These are phyloP conservation scores for Agrocybe chaxingu DNA, from an alignment of 768 basidiomycete species.

Conservation along the genomic window DNA sequence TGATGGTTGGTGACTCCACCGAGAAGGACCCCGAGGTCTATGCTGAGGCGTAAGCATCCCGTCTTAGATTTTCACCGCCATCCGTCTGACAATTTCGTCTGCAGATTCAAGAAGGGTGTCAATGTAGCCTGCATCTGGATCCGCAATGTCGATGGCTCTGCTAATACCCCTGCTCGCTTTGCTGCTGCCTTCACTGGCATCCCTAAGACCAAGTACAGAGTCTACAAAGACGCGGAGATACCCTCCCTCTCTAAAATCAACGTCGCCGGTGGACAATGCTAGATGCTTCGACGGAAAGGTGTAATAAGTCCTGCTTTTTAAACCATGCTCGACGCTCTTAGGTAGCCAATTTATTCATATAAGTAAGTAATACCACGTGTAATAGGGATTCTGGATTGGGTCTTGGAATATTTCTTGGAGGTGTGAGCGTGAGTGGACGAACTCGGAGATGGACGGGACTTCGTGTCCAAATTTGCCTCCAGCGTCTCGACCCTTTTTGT, in stretches of 20 bases:
- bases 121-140: constrained; percentile 43
- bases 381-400: no score
- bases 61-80: not conserved
- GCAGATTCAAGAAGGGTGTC: constrained; percentile 31
- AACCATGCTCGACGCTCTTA: no score
- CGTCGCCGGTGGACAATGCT: constrained; percentile 35
- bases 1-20: constrained; percentile 42
- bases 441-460: no score
- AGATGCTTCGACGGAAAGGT: not conserved
- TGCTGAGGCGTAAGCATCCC: constrained; percentile 30
- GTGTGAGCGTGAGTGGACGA: no score
- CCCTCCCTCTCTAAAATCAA: constrained; percentile 28
- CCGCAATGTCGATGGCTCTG: constrained; percentile 37
- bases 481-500: no score
- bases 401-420: no score
- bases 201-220: constrained; percentile 26
- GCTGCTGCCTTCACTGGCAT: constrained; percentile 32
- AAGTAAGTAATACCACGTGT: no score
- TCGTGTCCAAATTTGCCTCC: no score
- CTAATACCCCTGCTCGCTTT: constrained; percentile 37
- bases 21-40: constrained; percentile 45
- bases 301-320: no score
- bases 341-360: no score
- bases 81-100: not conserved
- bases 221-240: constrained; percentile 35